phyloP scores from a whole-genome alignment of 495 filamentous ascomycete genomes.

The Aspergillus heteromorphus region DNA sequence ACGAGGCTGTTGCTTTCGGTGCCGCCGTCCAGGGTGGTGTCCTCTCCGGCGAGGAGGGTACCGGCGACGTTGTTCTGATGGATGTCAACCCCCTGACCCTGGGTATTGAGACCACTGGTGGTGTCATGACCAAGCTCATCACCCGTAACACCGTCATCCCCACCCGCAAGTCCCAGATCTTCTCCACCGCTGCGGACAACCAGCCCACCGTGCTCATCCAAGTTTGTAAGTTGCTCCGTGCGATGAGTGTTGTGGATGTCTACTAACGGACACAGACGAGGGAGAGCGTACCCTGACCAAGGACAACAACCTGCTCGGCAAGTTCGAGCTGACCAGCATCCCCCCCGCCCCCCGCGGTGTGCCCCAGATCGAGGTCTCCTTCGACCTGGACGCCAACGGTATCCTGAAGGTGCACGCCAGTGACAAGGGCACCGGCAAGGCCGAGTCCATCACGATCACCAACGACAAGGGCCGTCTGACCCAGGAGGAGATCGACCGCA shows the following conservation, averaged over 20 bases:
- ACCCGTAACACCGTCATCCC: conserved; percentile 93
- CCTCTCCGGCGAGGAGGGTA: conserved; percentile 78
- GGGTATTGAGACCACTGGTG: conserved; percentile 97
- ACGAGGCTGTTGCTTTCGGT: conserved; percentile 96
- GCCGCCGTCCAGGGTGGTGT: conserved; percentile 97
- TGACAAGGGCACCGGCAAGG: conserved; percentile 97
- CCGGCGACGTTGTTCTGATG: conserved; percentile 80
- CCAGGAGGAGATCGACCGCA: conserved; percentile 96
- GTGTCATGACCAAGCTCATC: conserved; percentile 97
- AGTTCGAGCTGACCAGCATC: conserved; percentile 95
- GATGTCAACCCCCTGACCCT: conserved; percentile 97
- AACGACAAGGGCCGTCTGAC: conserved; percentile 97
- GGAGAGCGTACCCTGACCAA: conserved; percentile 95
- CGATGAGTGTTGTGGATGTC: not conserved
- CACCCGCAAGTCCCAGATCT: conserved; percentile 95
- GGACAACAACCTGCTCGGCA: conserved; percentile 94
- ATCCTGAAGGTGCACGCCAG: conserved; percentile 92
- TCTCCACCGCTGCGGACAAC: conserved; percentile 97
- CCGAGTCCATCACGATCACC: conserved; percentile 93
- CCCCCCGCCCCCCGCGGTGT: conserved; percentile 92
- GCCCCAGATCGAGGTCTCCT: conserved; percentile 96
- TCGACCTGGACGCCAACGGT: conserved; percentile 96
- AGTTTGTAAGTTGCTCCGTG: conserved; percentile 52
- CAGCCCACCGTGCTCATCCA: conserved; percentile 96
- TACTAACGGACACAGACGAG: conserved; percentile 50